phyloP scores from a whole-genome alignment of 768 basidiomycete genomes.

The Udeniomyces megalosporus region DNA sequence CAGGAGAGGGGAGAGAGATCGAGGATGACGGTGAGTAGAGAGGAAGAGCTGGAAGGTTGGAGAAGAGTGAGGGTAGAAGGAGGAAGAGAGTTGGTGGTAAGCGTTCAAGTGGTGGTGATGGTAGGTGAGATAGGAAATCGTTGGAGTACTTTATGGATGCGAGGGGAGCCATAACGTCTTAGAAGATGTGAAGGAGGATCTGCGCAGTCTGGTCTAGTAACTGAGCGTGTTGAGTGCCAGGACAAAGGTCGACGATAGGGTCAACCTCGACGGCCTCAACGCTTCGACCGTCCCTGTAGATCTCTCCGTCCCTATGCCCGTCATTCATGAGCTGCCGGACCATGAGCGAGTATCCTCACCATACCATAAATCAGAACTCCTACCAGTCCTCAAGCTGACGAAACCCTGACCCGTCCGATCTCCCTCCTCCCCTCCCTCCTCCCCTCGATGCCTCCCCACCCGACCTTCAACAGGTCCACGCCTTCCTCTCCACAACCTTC shows the following conservation, averaged over 20 bases:
- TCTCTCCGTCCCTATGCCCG: too few relatives aligned
- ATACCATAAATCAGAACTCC: background rate
- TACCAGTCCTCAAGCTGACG: background rate
- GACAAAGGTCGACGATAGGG: too few relatives aligned
- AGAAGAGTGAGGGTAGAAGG: too few relatives aligned
- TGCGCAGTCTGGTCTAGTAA: background rate
- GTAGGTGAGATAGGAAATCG: background rate
- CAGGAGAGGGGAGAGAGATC: slow-evolving; percentile 16
- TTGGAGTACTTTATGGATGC: background rate
- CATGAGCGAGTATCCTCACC: background rate
- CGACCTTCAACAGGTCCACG: background rate
- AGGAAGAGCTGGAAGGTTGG: slow-evolving; percentile 11
- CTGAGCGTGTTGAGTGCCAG: background rate
- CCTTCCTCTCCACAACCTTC: background rate
- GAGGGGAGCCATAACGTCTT: background rate
- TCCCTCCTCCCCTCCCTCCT: too few relatives aligned
- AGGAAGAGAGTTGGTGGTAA: background rate
- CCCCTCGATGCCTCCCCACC: too few relatives aligned
- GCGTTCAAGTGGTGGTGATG: background rate
- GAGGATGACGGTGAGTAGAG: slow-evolving; percentile 11
- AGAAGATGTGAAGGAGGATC: background rate
- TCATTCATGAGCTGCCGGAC: too few relatives aligned
- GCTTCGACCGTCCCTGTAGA: too few relatives aligned
- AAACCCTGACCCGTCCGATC: background rate
- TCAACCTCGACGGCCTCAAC: too few relatives aligned